These are phyloP conservation scores for Cutaneotrichosporon sp. DNA, from an alignment of 1,284 basidiomycete genomes.

Conservation along the genomic window DNA sequence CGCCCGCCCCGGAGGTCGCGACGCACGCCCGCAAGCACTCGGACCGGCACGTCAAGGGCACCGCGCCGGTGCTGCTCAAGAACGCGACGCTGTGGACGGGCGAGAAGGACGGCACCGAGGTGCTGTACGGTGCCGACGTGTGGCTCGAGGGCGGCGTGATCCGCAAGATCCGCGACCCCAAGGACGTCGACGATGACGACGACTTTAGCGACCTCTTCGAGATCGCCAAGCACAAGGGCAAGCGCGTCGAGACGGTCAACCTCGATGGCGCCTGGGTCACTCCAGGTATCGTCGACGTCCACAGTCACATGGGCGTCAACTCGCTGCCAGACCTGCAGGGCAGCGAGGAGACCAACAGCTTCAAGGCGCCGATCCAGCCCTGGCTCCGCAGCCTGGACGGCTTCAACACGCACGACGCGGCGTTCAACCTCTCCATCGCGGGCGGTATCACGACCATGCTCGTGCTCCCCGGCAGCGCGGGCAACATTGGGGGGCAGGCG, in stretches of 20 bases:
- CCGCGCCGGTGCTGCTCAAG: constrained; percentile 66
- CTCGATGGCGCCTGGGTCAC: constrained; percentile 57
- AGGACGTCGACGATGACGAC: constrained; percentile 24
- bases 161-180: constrained; percentile 50
- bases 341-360: constrained; percentile 52
- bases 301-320: constrained; percentile 75
- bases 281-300: constrained; percentile 68
- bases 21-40: constrained; percentile 59
- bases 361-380: constrained; percentile 53
- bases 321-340: constrained; percentile 62
- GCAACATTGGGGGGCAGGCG: constrained; percentile 55
- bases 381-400: constrained; percentile 58
- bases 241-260: constrained; percentile 46
- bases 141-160: constrained; percentile 57
- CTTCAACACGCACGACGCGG: constrained; percentile 59
- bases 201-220: constrained; percentile 25
- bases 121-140: constrained; percentile 59
- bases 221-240: constrained; percentile 12
- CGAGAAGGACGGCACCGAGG: constrained; percentile 61
- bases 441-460: constrained; percentile 59
- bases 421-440: constrained; percentile 55
- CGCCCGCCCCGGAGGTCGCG: constrained; percentile 53
- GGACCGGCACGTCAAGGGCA: constrained; percentile 70
- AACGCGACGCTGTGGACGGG: constrained; percentile 83
- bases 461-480: constrained; percentile 55